These are phyloP conservation scores for Coemansia sp. DNA, from an alignment of 192 early-diverging fungal genomes.

Conservation along the genomic window DNA sequence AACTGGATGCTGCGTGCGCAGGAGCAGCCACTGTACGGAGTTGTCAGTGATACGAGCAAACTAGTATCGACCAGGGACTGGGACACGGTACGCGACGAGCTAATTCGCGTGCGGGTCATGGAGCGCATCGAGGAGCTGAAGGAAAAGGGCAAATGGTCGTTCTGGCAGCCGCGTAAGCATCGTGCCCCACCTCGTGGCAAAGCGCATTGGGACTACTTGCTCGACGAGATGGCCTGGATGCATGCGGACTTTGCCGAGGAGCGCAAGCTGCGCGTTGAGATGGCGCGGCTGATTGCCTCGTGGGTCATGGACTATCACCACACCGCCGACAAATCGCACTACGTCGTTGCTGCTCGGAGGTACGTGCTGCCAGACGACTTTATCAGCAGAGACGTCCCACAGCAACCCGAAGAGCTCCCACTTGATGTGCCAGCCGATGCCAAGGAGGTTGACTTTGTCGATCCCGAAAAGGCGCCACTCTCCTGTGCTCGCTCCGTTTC, in stretches of 20 bases:
- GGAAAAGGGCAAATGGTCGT: constrained; percentile 53
- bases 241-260: constrained; percentile 57
- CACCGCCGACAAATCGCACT: constrained; percentile 44
- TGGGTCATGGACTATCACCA: constrained; percentile 60
- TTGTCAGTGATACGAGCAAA: constrained; percentile 30
- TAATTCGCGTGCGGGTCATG: constrained; percentile 47
- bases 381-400: constrained; percentile 3
- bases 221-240: constrained; percentile 59
- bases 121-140: constrained; percentile 58
- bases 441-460: not conserved
- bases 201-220: constrained; percentile 58
- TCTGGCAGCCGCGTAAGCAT: constrained; percentile 56
- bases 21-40: constrained; percentile 46
- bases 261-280: constrained; percentile 50
- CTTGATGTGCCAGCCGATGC: not conserved
- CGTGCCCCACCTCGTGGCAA: constrained; percentile 55
- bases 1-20: constrained; percentile 46
- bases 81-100: constrained; percentile 54
- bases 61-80: constrained; percentile 46
- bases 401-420: not conserved
- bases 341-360: constrained; percentile 33
- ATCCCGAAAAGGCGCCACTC: not conserved
- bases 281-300: constrained; percentile 39
- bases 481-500: not conserved
- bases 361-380: constrained; percentile 23